phyloP scores from a whole-genome alignment of 2,329 filamentous ascomycete genomes.

The Dactylellina parvicollis region DNA sequence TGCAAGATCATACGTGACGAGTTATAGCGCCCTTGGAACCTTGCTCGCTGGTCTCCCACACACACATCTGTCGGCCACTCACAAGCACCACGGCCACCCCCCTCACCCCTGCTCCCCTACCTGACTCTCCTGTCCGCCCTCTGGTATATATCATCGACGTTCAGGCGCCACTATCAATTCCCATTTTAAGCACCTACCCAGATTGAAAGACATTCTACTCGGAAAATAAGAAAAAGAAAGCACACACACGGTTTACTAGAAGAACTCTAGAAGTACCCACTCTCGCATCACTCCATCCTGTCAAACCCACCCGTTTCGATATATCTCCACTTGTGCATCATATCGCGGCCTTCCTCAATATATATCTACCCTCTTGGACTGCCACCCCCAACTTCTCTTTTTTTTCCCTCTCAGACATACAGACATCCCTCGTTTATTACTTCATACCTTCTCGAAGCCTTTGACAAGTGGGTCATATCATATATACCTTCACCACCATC shows the following conservation, averaged over 20 bases:
- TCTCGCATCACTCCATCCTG: conserved; percentile 42
- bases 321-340: conserved; percentile 47
- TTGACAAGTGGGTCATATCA: conserved; percentile 28
- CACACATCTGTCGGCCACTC: conserved; percentile 48
- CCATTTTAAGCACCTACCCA: conserved; percentile 55
- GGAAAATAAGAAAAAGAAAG: conserved; percentile 53
- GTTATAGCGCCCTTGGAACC: conserved; percentile 54
- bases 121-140: conserved; percentile 50
- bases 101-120: conserved; percentile 37
- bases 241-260: conserved; percentile 36
- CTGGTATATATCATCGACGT: conserved; percentile 54
- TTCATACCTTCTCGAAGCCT: conserved; percentile 29
- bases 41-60: conserved; percentile 48
- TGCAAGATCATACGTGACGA: conserved; percentile 55
- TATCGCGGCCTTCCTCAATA: conserved; percentile 48
- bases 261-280: conserved; percentile 51
- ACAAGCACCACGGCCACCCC: conserved; percentile 44
- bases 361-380: conserved; percentile 51
- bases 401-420: conserved; percentile 53
- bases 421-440: conserved; percentile 50
- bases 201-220: conserved; percentile 54
- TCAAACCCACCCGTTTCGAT: conserved; percentile 47
- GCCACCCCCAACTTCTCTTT: conserved; percentile 28
- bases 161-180: conserved; percentile 55
- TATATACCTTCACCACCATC: conserved; percentile 7